Percentiles rank a stretch among this genome's conserved stretches.
These are phyloP conservation scores for Ascoidea asiatica DNA, from an alignment of 805 yeast species.

Conservation along the genomic window DNA sequence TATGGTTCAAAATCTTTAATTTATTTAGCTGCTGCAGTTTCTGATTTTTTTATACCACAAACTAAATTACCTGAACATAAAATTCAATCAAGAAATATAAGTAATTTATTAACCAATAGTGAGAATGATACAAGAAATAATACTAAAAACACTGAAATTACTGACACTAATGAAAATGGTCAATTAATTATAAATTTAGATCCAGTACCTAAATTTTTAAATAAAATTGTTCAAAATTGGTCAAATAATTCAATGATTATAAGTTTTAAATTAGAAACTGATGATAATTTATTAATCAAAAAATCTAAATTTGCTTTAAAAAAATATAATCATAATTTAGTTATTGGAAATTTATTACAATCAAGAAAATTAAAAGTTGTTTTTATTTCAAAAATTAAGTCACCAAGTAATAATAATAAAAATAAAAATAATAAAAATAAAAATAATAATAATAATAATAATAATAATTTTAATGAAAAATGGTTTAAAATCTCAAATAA, in stretches of 20 bases:
- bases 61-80: slow-evolving; percentile 85
- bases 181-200: slow-evolving; percentile 76
- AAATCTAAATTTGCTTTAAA: slow-evolving; percentile 73
- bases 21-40: slow-evolving; percentile 93
- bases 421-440: slow-evolving; percentile 12
- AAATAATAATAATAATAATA: slow-evolving; percentile 7
- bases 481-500: slow-evolving; percentile 40
- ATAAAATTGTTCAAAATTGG: slow-evolving; percentile 84
- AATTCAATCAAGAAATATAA: slow-evolving; percentile 60
- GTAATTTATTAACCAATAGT: too few relatives aligned
- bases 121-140: slow-evolving; percentile 5
- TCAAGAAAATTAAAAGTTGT: slow-evolving; percentile 19
- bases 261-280: slow-evolving; percentile 91
- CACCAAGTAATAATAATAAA: not conserved
- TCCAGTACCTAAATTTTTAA: slow-evolving; percentile 90
- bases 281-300: slow-evolving; percentile 46
- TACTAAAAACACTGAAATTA: slow-evolving; percentile 14
- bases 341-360: slow-evolving; percentile 85
- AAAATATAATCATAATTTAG: slow-evolving; percentile 84
- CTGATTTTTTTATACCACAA: slow-evolving; percentile 87
- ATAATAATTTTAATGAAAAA: slow-evolving; percentile 1
- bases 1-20: slow-evolving; percentile 52
- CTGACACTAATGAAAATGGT: too few relatives aligned
- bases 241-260: slow-evolving; percentile 92
- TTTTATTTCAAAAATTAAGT: not conserved